A percentile compares a stretch with the other conserved stretches of the same genome.
phyloP scores from a whole-genome alignment of 805 yeast species.

The Ogataea pignaliae region DNA sequence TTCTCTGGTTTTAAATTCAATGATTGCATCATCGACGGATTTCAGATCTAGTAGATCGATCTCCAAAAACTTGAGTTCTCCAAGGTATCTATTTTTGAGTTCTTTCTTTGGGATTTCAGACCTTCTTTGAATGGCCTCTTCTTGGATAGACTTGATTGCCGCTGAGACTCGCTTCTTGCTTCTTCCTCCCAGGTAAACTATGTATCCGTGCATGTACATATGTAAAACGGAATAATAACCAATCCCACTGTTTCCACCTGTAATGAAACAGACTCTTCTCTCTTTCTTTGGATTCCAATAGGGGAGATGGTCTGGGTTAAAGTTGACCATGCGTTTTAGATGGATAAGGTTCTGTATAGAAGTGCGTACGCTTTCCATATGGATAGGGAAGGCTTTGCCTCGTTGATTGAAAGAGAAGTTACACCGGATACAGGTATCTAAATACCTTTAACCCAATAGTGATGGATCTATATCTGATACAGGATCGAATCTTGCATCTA shows the following conservation, averaged over 20 bases:
- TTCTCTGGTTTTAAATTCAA: conserved; percentile 43
- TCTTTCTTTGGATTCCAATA: conserved; percentile 52
- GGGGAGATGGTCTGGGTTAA: conserved; percentile 50
- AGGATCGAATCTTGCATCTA: too few relatives aligned
- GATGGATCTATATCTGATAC: too few relatives aligned
- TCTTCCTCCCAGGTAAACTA: conserved; percentile 72
- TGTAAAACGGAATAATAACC: conserved; percentile 77
- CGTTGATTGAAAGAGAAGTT: too few relatives aligned
- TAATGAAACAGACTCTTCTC: conserved; percentile 63
- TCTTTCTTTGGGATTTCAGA: conserved; percentile 15
- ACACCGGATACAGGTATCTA: too few relatives aligned
- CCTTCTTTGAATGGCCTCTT: conserved; percentile 44
- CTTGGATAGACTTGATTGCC: conserved; percentile 51
- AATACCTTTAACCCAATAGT: too few relatives aligned
- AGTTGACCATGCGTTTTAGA: conserved; percentile 1
- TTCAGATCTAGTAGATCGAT: conserved; percentile 49
- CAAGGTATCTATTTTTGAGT: conserved; percentile 32
- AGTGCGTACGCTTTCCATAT: too few relatives aligned
- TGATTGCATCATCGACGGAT: conserved; percentile 46
- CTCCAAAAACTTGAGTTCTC: conserved; percentile 48
- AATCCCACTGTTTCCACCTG: conserved; percentile 80
- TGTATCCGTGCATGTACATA: conserved; percentile 72
- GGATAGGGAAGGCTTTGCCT: too few relatives aligned
- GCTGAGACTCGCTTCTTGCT: conserved; percentile 48
- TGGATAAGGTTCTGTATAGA: too few relatives aligned